Percentiles rank a stretch among this genome's conserved stretches.
phyloP scores from a whole-genome alignment of 441 rosid species.

The Corymbia citriodora region DNA sequence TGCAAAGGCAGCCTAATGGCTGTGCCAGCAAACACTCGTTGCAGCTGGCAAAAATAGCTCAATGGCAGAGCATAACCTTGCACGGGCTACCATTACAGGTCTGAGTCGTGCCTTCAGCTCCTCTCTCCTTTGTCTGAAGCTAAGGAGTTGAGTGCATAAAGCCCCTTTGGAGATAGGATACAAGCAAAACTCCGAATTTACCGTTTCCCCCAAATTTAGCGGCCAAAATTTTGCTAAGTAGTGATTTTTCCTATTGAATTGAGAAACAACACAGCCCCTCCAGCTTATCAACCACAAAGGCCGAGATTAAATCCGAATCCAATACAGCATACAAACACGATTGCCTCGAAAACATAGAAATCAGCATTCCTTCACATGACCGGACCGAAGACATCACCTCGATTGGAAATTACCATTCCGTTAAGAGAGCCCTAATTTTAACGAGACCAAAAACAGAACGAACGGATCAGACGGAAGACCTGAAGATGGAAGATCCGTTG shows the following conservation, averaged over 20 bases:
- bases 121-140: not conserved
- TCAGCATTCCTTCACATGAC: not conserved
- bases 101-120: not conserved
- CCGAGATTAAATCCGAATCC: not conserved
- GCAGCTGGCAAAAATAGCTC: not conserved
- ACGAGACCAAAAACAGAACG: not conserved
- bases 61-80: not conserved
- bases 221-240: not conserved
- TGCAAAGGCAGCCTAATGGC: not conserved
- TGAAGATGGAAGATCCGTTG: slow-evolving; percentile 43
- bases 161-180: not conserved
- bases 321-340: not conserved
- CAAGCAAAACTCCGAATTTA: not conserved
- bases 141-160: not conserved
- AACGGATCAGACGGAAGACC: slow-evolving; percentile 17
- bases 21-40: not conserved
- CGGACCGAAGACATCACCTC: not conserved
- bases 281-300: not conserved
- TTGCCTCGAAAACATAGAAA: not conserved
- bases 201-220: not conserved
- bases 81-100: not conserved
- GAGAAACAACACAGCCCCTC: not conserved
- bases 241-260: not conserved
- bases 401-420: not conserved
- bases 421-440: not conserved